phyloP scores from a whole-genome alignment of 108 stramenopile species.

The Asterionellopsis glacialis region DNA sequence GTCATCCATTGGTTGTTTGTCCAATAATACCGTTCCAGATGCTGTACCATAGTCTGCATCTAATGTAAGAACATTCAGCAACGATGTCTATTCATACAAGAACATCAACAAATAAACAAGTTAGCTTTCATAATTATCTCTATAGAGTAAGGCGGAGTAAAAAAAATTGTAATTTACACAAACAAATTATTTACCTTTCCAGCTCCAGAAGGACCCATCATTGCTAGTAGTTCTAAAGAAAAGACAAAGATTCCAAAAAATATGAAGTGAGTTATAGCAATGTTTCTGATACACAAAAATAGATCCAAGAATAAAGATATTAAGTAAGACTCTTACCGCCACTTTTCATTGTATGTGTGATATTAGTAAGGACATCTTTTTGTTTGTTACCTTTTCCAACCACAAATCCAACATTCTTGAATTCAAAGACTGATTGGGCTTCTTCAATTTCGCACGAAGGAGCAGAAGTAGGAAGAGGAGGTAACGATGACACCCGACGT shows the following conservation, averaged over 20 bases:
- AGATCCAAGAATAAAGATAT: too few relatives aligned
- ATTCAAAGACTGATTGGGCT: slow-evolving; percentile 14
- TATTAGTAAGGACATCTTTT: slow-evolving; percentile 13
- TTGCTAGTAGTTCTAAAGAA: slow-evolving; percentile 4
- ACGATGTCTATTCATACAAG: background rate
- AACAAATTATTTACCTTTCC: slow-evolving; percentile 5
- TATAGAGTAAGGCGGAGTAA: background rate
- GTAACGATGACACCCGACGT: too few relatives aligned
- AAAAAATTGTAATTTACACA: background rate
- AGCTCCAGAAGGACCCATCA: slow-evolving; percentile 25
- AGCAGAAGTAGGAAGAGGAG: too few relatives aligned
- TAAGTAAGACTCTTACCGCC: slow-evolving; percentile 12
- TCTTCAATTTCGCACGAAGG: too few relatives aligned
- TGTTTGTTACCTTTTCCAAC: slow-evolving; percentile 16
- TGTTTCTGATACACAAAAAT: too few relatives aligned
- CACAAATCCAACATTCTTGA: slow-evolving; percentile 19
- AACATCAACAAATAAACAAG: background rate
- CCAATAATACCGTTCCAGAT: slow-evolving; percentile 14
- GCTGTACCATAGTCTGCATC: slow-evolving; percentile 13
- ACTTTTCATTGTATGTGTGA: slow-evolving; percentile 15
- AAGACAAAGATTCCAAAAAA: background rate
- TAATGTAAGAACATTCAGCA: slow-evolving; percentile 16
- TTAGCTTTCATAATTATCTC: background rate
- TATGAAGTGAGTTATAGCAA: too few relatives aligned
- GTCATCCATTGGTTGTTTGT: slow-evolving; percentile 13